Conservation (phyloP, 1,284 basidiomycete genomes). For the Puccinia novopanici region DNA sequence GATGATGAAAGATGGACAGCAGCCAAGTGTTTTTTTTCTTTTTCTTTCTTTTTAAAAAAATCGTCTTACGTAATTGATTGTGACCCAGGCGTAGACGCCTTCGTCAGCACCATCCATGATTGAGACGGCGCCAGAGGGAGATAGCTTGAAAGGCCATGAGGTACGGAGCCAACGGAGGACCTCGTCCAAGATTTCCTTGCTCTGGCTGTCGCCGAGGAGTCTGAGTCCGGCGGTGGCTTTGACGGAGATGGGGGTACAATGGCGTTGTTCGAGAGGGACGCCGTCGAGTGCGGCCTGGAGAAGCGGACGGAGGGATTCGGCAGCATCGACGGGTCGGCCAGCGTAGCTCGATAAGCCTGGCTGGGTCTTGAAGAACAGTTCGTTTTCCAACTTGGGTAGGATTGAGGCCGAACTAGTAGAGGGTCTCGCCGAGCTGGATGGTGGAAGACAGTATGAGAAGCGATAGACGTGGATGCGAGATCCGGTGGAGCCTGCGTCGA, state of each 20-base stretch:
- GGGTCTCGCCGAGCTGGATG: constrained; percentile 55
- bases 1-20: background rate
- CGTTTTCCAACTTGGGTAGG: constrained; percentile 79
- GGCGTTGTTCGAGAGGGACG: constrained; percentile 70
- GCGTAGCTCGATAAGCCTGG: constrained; percentile 77
- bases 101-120: constrained; percentile 98
- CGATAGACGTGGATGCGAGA: constrained; percentile 98
- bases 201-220: constrained; percentile 70
- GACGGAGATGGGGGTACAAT: constrained; percentile 84
- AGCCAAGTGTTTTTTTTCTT: too few relatives aligned
- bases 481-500: constrained; percentile 96
- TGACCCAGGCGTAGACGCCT: constrained; percentile 97
- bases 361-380: constrained; percentile 81
- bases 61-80: constrained; percentile 74
- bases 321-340: constrained; percentile 68
- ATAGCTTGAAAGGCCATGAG: constrained; percentile 75
- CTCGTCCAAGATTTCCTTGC: constrained; percentile 74
- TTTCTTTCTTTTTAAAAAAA: too few relatives aligned
- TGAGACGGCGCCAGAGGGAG: constrained; percentile 67
- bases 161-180: constrained; percentile 69
- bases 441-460: constrained; percentile 82
- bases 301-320: constrained; percentile 75
- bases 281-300: constrained; percentile 76
- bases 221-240: constrained; percentile 94
- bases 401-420: constrained; percentile 49